A percentile compares a stretch with the other conserved stretches of the same genome.
phyloP scores from a whole-genome alignment of 768 basidiomycete genomes.

The Phallus indusiatus region DNA sequence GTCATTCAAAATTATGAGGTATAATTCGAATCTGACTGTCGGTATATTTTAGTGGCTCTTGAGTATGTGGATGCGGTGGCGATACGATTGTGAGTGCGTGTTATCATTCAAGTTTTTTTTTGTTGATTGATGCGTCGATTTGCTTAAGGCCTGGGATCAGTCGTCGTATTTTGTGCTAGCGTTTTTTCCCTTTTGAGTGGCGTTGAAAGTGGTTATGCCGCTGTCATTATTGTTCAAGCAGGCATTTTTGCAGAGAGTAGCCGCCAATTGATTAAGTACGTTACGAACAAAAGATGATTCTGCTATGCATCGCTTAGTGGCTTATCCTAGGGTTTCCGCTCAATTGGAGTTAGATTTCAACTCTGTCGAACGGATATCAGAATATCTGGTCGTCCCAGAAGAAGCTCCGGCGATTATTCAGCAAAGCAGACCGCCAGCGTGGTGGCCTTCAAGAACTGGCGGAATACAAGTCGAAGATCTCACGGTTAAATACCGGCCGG shows the following conservation, averaged over 20 bases:
- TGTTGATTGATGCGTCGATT: not conserved
- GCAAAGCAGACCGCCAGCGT: slow-evolving; percentile 52
- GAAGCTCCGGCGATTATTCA: slow-evolving; percentile 56
- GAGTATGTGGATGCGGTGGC: slow-evolving; percentile 59
- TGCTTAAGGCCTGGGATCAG: slow-evolving; percentile 49
- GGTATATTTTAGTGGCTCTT: slow-evolving; percentile 47
- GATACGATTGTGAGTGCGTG: slow-evolving; percentile 58
- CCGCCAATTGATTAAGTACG: slow-evolving; percentile 49
- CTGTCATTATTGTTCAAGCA: slow-evolving; percentile 64
- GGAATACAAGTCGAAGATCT: slow-evolving; percentile 49
- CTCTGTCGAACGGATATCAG: slow-evolving; percentile 62
- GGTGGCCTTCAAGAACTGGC: slow-evolving; percentile 55
- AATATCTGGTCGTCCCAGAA: slow-evolving; percentile 58
- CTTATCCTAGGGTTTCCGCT: slow-evolving; percentile 37
- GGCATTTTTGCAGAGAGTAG: slow-evolving; percentile 63
- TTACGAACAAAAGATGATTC: not conserved
- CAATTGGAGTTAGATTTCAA: slow-evolving; percentile 69
- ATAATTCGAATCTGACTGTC: not conserved
- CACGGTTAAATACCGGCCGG: slow-evolving; percentile 52
- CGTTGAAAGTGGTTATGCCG: slow-evolving; percentile 51
- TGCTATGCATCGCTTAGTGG: slow-evolving; percentile 4
- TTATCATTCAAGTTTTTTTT: slow-evolving; percentile 1
- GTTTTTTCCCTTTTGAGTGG: slow-evolving; percentile 54
- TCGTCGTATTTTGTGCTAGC: slow-evolving; percentile 61
- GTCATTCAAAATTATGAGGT: slow-evolving; percentile 18